Conservation (phyloP, 176 grass and related monocot species). For the Thinopyrum elongatum region DNA sequence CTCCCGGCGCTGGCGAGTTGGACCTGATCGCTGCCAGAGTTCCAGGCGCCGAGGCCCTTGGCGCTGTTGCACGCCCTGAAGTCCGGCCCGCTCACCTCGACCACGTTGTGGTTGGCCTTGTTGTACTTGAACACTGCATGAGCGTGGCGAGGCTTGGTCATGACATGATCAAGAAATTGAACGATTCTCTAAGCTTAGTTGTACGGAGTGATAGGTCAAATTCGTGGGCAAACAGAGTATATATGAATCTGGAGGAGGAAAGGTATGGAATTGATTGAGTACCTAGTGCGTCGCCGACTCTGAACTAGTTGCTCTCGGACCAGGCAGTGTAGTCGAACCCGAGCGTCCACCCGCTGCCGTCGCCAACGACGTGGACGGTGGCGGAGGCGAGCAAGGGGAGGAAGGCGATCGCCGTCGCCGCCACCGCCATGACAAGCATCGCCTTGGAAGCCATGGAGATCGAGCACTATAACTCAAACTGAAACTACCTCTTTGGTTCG, state of each 20-base stretch:
- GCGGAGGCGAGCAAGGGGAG: neutral
- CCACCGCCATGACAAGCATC: neutral
- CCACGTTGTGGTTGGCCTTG: neutral
- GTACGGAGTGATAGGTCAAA: no score
- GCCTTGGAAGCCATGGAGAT: slow-evolving; percentile 30
- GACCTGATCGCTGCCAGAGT: neutral
- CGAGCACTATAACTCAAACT: neutral
- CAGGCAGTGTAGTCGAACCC: slow-evolving; percentile 29
- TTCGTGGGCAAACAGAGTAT: neutral
- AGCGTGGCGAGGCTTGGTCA: neutral
- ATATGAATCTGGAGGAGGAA: neutral
- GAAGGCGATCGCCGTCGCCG: neutral
- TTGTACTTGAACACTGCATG: slow-evolving; percentile 13
- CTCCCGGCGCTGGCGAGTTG: neutral
- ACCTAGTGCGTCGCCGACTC: slow-evolving; percentile 36
- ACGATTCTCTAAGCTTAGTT: no score
- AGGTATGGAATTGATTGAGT: neutral
- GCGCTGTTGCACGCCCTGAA: slow-evolving; percentile 12
- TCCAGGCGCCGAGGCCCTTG: neutral
- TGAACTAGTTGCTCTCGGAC: slow-evolving; percentile 37
- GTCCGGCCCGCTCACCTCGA: neutral
- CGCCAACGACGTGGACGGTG: slow-evolving; percentile 18
- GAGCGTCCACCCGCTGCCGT: neutral
- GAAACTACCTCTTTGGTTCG: neutral
- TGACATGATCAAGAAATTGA: no score